phyloP scores from a whole-genome alignment of 1,284 basidiomycete genomes.

The Microbotryum violaceum region DNA sequence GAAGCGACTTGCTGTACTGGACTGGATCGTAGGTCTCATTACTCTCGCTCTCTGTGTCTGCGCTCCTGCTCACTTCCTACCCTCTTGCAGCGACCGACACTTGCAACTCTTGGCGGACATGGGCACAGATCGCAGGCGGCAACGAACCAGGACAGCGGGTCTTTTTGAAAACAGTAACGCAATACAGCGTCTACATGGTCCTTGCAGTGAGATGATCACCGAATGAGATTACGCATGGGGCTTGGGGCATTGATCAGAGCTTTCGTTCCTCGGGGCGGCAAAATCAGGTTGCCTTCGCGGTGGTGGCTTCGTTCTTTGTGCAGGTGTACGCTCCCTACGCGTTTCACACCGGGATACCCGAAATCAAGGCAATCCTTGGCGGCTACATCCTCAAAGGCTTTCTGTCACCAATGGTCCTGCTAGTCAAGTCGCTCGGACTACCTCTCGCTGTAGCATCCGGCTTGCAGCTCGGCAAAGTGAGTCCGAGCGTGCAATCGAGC shows the following conservation, averaged over 20 bases:
- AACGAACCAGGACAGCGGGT: conserved; percentile 10
- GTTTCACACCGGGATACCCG: conserved; percentile 89
- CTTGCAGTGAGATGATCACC: conserved; percentile 57
- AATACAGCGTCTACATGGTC: conserved; percentile 66
- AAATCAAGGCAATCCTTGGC: conserved; percentile 93
- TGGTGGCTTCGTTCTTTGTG: conserved; percentile 59
- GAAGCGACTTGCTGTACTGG: conserved; percentile 64
- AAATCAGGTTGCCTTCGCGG: conserved; percentile 61
- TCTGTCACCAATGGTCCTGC: conserved; percentile 55
- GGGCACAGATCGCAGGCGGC: conserved; percentile 27
- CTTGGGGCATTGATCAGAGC: neutral
- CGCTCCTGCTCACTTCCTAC: neutral
- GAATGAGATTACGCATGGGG: neutral
- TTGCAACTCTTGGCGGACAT: conserved; percentile 63
- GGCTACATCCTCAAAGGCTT: conserved; percentile 96
- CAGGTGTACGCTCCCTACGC: conserved; percentile 45
- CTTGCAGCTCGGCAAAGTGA: conserved; percentile 69
- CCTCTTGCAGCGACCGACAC: conserved; percentile 53
- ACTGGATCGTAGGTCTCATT: conserved; percentile 56
- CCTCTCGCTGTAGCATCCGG: conserved; percentile 86
- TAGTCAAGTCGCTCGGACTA: conserved; percentile 82
- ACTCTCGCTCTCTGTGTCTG: neutral
- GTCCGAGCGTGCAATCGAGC: conserved; percentile 11
- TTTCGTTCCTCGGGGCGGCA: neutral
- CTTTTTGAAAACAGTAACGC: conserved; percentile 25